Percentiles rank a stretch among this genome's conserved stretches.
Conservation (phyloP, 164 flowering plant species). For the Saururus chinensis region DNA sequence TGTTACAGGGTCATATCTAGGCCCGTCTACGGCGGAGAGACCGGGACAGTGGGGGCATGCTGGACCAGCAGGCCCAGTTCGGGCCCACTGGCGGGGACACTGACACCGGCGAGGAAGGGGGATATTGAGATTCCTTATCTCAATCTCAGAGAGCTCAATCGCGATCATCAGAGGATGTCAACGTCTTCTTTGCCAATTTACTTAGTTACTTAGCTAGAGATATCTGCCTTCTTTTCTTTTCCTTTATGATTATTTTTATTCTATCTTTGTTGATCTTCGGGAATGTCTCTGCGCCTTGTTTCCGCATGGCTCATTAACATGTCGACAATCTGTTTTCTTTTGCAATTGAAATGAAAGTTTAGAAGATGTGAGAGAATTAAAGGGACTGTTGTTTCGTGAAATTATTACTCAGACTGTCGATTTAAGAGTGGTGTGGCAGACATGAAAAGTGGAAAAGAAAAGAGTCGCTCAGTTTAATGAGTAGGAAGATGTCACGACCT, state of each 20-base stretch:
- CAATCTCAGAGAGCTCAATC: constrained; percentile 62
- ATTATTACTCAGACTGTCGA: too few relatives aligned
- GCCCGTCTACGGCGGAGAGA: constrained; percentile 58
- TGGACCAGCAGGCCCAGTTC: constrained; percentile 45
- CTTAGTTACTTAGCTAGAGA: constrained; percentile 45
- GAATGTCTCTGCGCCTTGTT: neutral
- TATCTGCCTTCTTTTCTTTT: neutral
- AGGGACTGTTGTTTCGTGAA: too few relatives aligned
- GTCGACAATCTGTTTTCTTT: neutral
- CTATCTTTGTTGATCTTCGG: neutral
- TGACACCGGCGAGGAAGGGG: constrained; percentile 28
- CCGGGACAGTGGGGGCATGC: constrained; percentile 44
- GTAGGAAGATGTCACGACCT: too few relatives aligned
- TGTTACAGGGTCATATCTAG: constrained; percentile 36
- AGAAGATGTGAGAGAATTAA: too few relatives aligned
- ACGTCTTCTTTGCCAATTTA: constrained; percentile 66
- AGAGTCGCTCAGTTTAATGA: too few relatives aligned
- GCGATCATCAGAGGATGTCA: constrained; percentile 40
- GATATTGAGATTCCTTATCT: constrained; percentile 53
- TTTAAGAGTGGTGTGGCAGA: too few relatives aligned
- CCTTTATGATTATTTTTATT: neutral
- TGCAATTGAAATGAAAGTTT: too few relatives aligned
- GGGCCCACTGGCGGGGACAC: constrained; percentile 54
- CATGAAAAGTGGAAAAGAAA: too few relatives aligned
- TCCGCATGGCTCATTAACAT: neutral